phyloP scores from a whole-genome alignment of 2,329 filamentous ascomycete species.

The Myriosclerotinia scirpicola region DNA sequence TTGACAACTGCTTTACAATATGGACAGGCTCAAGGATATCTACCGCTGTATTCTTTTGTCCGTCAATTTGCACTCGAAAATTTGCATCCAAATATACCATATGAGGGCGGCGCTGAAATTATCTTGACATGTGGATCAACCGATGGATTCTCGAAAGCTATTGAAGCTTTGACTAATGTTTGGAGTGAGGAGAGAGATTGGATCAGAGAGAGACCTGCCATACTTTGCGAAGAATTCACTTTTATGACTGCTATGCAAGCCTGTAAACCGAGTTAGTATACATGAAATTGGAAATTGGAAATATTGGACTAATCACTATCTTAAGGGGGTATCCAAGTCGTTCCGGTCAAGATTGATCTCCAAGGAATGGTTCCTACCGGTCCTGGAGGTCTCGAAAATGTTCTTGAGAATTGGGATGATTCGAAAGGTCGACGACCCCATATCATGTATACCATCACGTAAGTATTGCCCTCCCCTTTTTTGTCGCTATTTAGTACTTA shows the following conservation, averaged over 20 bases:
- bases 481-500: constrained; percentile 26
- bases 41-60: constrained; percentile 73
- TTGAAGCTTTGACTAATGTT: constrained; percentile 73
- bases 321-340: constrained; percentile 59
- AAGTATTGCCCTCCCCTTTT: constrained; percentile 45
- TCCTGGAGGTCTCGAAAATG: constrained; percentile 70
- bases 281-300: no score
- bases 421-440: constrained; percentile 73
- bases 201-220: constrained; percentile 67
- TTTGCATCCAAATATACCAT: constrained; percentile 79
- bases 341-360: constrained; percentile 72
- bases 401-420: constrained; percentile 80
- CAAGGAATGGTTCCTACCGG: constrained; percentile 78
- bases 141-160: constrained; percentile 77
- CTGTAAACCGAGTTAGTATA: constrained; percentile 49
- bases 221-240: constrained; percentile 77
- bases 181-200: constrained; percentile 71
- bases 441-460: constrained; percentile 88
- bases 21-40: constrained; percentile 78
- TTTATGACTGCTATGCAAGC: constrained; percentile 77
- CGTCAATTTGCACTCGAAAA: constrained; percentile 74
- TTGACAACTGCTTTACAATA: constrained; percentile 83
- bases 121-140: constrained; percentile 80
- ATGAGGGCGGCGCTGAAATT: constrained; percentile 72
- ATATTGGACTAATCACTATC: background rate